Percentiles rank a stretch among this genome's conserved stretches.
phyloP scores from a whole-genome alignment of 176 grass and related monocot species.

The Stipa capillata region DNA sequence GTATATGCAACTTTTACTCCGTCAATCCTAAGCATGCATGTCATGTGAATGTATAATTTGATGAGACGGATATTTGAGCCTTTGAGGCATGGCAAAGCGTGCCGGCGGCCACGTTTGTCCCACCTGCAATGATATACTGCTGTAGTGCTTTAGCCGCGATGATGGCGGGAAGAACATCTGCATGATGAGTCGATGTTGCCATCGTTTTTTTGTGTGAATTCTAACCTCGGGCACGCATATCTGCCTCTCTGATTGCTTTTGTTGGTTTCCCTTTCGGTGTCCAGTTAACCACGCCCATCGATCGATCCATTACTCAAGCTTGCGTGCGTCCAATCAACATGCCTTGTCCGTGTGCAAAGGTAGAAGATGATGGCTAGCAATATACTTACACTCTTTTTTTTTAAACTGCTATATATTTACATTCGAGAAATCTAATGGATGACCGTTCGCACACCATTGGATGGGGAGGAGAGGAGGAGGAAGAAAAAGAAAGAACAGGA shows the following conservation, averaged over 20 bases:
- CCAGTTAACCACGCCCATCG: slow-evolving; percentile 7
- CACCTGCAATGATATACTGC: not conserved
- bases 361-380: not conserved
- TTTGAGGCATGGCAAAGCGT: no score
- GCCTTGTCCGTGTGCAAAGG: not conserved
- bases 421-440: no score
- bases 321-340: not conserved
- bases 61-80: no score
- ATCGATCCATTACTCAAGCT: not conserved
- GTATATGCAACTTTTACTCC: no score
- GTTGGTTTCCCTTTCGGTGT: not conserved
- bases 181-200: not conserved
- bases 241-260: slow-evolving; percentile 1
- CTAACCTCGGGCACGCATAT: not conserved
- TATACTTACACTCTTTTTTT: no score
- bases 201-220: not conserved
- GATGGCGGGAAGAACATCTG: not conserved
- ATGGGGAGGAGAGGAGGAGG: no score
- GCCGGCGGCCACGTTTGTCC: not conserved
- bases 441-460: no score
- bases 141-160: not conserved
- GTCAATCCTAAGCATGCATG: no score
- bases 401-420: no score
- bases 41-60: no score
- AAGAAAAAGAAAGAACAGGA: no score